Conservation (phyloP, 768 basidiomycete genomes). For the Amanita pallidorosea region DNA sequence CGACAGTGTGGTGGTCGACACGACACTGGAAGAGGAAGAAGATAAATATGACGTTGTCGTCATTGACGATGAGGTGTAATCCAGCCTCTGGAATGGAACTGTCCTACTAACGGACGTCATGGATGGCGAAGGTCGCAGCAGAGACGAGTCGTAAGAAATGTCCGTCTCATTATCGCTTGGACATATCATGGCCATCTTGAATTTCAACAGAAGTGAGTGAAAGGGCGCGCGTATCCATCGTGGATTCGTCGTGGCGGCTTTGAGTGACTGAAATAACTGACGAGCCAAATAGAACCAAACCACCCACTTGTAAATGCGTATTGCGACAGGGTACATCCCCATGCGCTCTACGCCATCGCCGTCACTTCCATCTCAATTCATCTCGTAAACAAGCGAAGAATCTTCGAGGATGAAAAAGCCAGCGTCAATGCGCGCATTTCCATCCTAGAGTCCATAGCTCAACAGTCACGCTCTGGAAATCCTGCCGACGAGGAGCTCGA, state of each 20-base stretch:
- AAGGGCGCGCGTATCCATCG: neutral
- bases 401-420: conserved; percentile 40
- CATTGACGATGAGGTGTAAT: neutral
- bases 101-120: neutral
- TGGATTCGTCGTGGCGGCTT: neutral
- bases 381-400: conserved; percentile 42
- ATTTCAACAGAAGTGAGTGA: too few relatives aligned
- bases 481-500: conserved; percentile 38
- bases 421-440: conserved; percentile 47
- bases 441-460: conserved; percentile 48
- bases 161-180: neutral
- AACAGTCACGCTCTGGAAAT: conserved; percentile 38
- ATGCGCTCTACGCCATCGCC: conserved; percentile 54
- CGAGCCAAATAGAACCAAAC: neutral
- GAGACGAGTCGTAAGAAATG: neutral
- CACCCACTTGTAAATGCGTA: neutral
- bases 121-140: neutral
- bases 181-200: neutral
- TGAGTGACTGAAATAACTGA: too few relatives aligned
- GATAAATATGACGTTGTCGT: neutral
- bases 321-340: conserved; percentile 38
- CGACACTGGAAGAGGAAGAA: neutral
- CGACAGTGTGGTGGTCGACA: neutral
- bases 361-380: conserved; percentile 62
- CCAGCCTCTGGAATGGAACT: neutral